Evolutionary conservation across 129 eudicot genomes (phyloP).

Genomic region (Silybum marianum): DNA sequence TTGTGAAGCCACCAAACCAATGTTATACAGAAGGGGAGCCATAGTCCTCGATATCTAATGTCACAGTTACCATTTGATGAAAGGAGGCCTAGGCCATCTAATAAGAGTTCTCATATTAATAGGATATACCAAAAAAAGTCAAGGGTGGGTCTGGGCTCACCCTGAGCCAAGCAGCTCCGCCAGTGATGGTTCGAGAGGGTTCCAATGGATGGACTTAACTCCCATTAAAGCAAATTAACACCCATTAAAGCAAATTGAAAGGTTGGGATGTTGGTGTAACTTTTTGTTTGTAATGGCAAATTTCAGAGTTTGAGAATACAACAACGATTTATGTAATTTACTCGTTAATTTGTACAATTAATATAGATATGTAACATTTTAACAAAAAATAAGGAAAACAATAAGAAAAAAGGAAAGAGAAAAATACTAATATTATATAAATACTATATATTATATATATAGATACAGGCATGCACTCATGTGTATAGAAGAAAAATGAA

Average conservation of each 20-base stretch:
- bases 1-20: no score
- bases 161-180: background rate
- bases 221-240: no score
- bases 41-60: no score
- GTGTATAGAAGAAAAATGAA: background rate
- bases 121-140: background rate
- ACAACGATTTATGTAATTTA: background rate
- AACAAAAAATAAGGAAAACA: no score
- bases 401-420: background rate
- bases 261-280: no score
- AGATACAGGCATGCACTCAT: background rate
- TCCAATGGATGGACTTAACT: background rate
- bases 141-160: no score
- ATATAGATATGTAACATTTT: background rate
- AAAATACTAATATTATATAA: no score
- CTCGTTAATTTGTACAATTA: background rate
- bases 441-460: no score
- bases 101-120: background rate
- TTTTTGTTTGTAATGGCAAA: no score
- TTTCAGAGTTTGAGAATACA: background rate
- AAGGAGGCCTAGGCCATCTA: background rate
- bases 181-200: background rate
- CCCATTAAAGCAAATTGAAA: no score
- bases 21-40: no score
- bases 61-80: background rate